phyloP scores from a whole-genome alignment of 352 stramenopile genomes.

The Ochromonadaceae sp. region DNA sequence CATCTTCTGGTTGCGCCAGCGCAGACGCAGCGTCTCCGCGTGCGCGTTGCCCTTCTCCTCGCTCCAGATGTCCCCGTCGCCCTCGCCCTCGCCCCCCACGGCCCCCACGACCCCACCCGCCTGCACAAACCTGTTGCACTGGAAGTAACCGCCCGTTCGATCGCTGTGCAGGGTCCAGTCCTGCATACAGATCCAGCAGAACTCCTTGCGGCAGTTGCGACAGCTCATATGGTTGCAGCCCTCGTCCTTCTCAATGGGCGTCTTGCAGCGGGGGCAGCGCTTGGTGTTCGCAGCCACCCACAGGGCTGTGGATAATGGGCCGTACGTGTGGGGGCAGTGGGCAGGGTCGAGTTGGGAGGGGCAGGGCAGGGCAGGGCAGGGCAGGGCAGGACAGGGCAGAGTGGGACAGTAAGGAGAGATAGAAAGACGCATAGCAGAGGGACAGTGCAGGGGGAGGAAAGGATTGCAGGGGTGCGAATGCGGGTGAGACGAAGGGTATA shows the following conservation, averaged over 20 bases:
- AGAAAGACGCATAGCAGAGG: no score
- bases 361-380: no score
- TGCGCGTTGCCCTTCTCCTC: slow-evolving; percentile 26
- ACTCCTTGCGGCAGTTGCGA: slow-evolving; percentile 39
- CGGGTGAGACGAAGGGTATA: no score
- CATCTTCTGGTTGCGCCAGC: slow-evolving; percentile 25
- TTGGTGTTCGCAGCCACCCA: slow-evolving; percentile 48
- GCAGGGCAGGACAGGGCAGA: no score
- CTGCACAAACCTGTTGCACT: slow-evolving; percentile 72
- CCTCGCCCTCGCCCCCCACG: neutral
- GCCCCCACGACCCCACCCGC: neutral
- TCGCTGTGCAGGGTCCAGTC: slow-evolving; percentile 39
- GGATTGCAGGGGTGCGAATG: no score
- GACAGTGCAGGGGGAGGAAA: no score
- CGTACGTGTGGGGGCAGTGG: no score
- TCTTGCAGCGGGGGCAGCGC: slow-evolving; percentile 40
- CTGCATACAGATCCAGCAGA: slow-evolving; percentile 49
- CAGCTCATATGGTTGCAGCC: slow-evolving; percentile 57
- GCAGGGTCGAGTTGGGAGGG: no score
- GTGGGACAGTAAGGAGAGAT: no score
- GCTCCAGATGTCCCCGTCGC: slow-evolving; percentile 3
- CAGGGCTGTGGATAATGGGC: slow-evolving; percentile 19
- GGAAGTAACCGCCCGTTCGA: slow-evolving; percentile 73
- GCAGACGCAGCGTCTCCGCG: slow-evolving; percentile 31
- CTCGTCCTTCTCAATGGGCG: slow-evolving; percentile 48